These are phyloP conservation scores for Plenodomus tracheiphilus DNA, from an alignment of 2,329 filamentous ascomycete species.

Conservation along the genomic window DNA sequence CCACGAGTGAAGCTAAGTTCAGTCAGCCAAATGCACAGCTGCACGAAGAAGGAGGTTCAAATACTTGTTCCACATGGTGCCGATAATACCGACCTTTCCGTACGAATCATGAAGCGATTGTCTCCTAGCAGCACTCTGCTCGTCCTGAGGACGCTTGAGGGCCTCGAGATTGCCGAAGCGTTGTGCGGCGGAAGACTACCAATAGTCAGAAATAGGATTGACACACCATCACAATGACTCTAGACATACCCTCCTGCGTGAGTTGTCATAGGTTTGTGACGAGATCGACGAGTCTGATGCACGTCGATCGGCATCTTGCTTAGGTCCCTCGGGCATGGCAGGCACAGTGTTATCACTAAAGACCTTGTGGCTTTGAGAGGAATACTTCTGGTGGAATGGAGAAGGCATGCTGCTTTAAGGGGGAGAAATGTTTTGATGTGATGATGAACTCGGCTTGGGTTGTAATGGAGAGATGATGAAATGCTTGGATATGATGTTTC, in stretches of 20 bases:
- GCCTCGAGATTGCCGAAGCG: conserved; percentile 38
- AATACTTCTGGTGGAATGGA: conserved; percentile 45
- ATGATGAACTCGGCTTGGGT: not conserved
- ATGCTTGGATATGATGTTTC: not conserved
- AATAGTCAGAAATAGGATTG: conserved; percentile 5
- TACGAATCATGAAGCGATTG: conserved; percentile 40
- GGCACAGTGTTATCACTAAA: conserved; percentile 33
- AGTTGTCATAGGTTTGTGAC: conserved; percentile 25
- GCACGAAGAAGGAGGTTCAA: not conserved
- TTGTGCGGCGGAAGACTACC: conserved; percentile 30
- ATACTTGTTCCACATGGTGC: conserved; percentile 42
- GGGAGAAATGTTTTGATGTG: too few relatives aligned
- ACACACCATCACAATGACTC: not conserved
- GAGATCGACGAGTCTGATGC: conserved; percentile 34
- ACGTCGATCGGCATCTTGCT: conserved; percentile 37
- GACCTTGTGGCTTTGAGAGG: conserved; percentile 37
- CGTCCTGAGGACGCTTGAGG: conserved; percentile 38
- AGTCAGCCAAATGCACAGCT: conserved; percentile 8
- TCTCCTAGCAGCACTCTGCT: conserved; percentile 30
- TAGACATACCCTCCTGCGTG: conserved; percentile 34
- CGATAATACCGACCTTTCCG: conserved; percentile 37
- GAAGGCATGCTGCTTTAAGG: conserved; percentile 38
- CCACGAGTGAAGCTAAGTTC: conserved; percentile 38
- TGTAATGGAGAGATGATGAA: too few relatives aligned
- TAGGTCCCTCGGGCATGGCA: conserved; percentile 39